Conservation (phyloP, 495 filamentous ascomycete species). For the Tirmania nivea region DNA sequence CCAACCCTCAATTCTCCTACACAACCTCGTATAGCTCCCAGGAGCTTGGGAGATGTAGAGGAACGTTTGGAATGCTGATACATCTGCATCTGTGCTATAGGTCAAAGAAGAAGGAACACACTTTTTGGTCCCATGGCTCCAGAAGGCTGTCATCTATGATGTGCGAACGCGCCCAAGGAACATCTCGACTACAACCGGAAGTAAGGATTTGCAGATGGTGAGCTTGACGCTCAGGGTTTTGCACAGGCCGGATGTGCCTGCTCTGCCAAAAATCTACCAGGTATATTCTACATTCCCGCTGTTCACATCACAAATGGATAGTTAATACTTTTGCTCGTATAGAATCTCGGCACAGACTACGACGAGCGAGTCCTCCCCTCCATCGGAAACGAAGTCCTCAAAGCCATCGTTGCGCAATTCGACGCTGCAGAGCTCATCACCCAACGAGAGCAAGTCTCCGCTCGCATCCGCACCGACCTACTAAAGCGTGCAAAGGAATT, state of each 20-base stretch:
- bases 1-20: too few species aligned
- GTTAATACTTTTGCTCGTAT: not conserved
- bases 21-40: too few species aligned
- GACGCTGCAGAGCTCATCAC: constrained; percentile 99
- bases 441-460: constrained; percentile 76
- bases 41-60: not conserved
- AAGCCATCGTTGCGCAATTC: constrained; percentile 96
- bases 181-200: constrained; percentile 93
- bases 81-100: not conserved
- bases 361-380: constrained; percentile 98
- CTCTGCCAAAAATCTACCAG: constrained; percentile 95
- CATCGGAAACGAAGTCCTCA: constrained; percentile 99
- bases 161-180: constrained; percentile 93
- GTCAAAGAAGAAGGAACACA: constrained; percentile 94
- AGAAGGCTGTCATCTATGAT: constrained; percentile 87
- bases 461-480: constrained; percentile 87
- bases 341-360: constrained; percentile 82
- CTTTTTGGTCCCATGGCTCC: constrained; percentile 89
- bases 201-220: constrained; percentile 99
- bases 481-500: constrained; percentile 92
- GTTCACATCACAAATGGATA: not conserved
- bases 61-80: not conserved
- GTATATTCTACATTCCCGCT: constrained; percentile 26
- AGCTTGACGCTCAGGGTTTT: constrained; percentile 90
- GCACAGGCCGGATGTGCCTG: constrained; percentile 81